Evolutionary conservation across 176 grass and related monocot genomes (phyloP), one percentile per base, ranked within the genome.

Genomic region (Musa troglodytarum): DNA sequence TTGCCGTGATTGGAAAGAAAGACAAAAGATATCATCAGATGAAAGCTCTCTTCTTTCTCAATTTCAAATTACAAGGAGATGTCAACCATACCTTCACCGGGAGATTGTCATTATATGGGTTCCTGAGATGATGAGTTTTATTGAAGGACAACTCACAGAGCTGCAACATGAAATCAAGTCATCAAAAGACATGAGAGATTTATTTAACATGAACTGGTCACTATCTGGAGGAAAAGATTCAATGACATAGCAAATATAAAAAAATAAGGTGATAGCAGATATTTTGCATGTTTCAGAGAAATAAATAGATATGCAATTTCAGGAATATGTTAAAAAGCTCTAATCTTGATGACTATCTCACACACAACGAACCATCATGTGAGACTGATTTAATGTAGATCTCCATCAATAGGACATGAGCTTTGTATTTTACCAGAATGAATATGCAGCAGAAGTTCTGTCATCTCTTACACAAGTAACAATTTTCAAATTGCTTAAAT

Each of bases 81-180:
- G 65, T 68, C 52, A 57, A 59, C 12, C 53, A 17, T 93, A 99
- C 95, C 95, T 99, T 99, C 68, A 99, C 91, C 17, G 91, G 95
- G 78, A 99, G 88, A 69, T 99, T 99, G 78, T 99, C 95, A 83
- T 99, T 99, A 87, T 94, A 99, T 79, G 95, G 91, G 79, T 99
- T 99, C 76, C 88, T 88, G 59, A 99, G 84, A 81, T 99, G 90
- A 86, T 92, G 88, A 49, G 91, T 99, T 87, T 99, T 99, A 76
- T 94, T 92, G 81, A 99, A 99, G 52, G 91, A 99, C 78, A 99
- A 71, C 78, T 99, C 95, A 80, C 95, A 94, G 73, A 99, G 88
- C 95, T 99, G 90, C 84, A 87, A 56, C 16, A 76, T 74, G 83
- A 83, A 79, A 81, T 72, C 12, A 24, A 53, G 53, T 82, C 75